Conservation (phyloP, 805 yeast species). For the Saturnispora besseyi region DNA sequence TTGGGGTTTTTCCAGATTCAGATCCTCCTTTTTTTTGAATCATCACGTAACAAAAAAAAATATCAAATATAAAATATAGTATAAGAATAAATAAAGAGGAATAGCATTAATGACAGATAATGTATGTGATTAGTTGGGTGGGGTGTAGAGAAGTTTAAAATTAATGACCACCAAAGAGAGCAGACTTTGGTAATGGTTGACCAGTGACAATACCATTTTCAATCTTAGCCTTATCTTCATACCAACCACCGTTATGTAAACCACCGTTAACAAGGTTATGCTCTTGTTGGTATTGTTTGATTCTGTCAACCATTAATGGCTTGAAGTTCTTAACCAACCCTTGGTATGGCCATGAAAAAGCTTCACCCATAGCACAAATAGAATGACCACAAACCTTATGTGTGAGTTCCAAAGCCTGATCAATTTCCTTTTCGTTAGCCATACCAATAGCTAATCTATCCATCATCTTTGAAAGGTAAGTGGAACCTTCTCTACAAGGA, state of each 20-base stretch:
- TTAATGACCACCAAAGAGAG: slow-evolving; percentile 25
- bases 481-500: slow-evolving; percentile 90
- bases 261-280: slow-evolving; percentile 29
- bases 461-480: slow-evolving; percentile 80
- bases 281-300: slow-evolving; percentile 47
- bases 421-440: slow-evolving; percentile 74
- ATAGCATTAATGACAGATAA: neutral
- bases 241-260: slow-evolving; percentile 71
- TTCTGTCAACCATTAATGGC: slow-evolving; percentile 72
- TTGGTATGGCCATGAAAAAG: slow-evolving; percentile 91
- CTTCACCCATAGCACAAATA: slow-evolving; percentile 87
- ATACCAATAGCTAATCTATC: slow-evolving; percentile 71
- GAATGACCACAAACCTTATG: slow-evolving; percentile 89
- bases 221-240: slow-evolving; percentile 42
- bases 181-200: slow-evolving; percentile 42
- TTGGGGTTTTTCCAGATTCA: neutral
- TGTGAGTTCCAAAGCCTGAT: slow-evolving; percentile 73
- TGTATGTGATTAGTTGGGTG: neutral
- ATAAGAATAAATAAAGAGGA: neutral
- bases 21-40: neutral
- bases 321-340: slow-evolving; percentile 80
- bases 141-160: neutral
- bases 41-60: neutral
- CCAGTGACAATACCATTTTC: slow-evolving; percentile 57
- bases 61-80: neutral